Percentiles rank a stretch among this genome's conserved stretches.
These are phyloP conservation scores for Chalciporus pseudorubinellus DNA, from an alignment of 768 basidiomycete species.

Conservation along the genomic window DNA sequence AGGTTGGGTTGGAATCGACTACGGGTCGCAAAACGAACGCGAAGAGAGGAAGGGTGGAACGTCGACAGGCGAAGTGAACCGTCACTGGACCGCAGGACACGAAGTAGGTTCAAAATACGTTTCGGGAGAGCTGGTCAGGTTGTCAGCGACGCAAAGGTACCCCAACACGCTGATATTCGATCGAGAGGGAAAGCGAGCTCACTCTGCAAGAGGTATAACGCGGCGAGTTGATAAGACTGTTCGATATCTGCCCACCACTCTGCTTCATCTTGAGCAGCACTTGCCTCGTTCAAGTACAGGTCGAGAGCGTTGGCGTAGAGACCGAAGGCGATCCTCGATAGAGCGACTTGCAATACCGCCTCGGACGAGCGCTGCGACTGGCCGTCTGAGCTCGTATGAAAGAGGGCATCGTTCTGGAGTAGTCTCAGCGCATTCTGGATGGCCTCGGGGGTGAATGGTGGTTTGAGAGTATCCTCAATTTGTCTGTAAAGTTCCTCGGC, in stretches of 20 bases:
- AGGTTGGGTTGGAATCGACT: slow-evolving; percentile 46
- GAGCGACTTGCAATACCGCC: slow-evolving; percentile 34
- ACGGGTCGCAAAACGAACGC: slow-evolving; percentile 45
- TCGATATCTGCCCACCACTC: slow-evolving; percentile 83
- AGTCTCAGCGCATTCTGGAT: slow-evolving; percentile 15
- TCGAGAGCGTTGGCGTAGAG: slow-evolving; percentile 69
- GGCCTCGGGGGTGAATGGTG: slow-evolving; percentile 17
- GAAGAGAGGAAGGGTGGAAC: slow-evolving; percentile 48
- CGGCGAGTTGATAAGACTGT: slow-evolving; percentile 52
- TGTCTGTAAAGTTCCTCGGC: slow-evolving; percentile 11
- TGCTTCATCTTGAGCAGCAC: slow-evolving; percentile 68
- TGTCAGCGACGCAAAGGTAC: slow-evolving; percentile 3
- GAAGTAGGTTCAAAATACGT: slow-evolving; percentile 34
- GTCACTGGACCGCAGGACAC: slow-evolving; percentile 41
- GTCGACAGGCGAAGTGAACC: slow-evolving; percentile 46
- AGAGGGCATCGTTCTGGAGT: slow-evolving; percentile 13
- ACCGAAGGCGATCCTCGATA: slow-evolving; percentile 49
- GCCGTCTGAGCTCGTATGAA: background rate
- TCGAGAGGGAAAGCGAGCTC: slow-evolving; percentile 25
- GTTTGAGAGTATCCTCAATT: slow-evolving; percentile 20
- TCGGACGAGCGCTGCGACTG: slow-evolving; percentile 5
- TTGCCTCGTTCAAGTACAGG: slow-evolving; percentile 61
- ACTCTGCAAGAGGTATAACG: slow-evolving; percentile 80
- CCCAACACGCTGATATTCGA: background rate
- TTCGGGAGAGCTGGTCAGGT: slow-evolving; percentile 24